Conservation (phyloP, 2,329 filamentous ascomycete genomes). For the Lachnellula subtilissima region DNA sequence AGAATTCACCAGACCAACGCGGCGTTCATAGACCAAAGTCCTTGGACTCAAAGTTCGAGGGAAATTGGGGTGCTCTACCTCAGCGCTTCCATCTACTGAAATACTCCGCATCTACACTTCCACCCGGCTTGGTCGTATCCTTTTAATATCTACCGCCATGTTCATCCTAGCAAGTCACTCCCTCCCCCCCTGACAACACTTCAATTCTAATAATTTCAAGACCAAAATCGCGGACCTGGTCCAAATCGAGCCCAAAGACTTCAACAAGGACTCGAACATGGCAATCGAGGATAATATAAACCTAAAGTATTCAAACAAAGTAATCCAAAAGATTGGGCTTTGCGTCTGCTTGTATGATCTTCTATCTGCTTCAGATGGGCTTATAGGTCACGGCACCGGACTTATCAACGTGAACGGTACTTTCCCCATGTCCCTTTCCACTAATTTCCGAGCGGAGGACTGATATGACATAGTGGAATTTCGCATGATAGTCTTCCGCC, state of each 20-base stretch:
- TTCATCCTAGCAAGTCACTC: conserved; percentile 43
- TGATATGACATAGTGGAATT: conserved; percentile 68
- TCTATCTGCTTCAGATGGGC: conserved; percentile 80
- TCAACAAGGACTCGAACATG: conserved; percentile 73
- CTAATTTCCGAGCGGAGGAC: conserved; percentile 4
- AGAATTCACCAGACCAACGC: too few relatives aligned
- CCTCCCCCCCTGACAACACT: neutral
- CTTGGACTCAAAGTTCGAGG: too few relatives aligned
- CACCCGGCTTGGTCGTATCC: too few relatives aligned
- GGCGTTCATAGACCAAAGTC: too few relatives aligned
- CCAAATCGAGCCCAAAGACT: conserved; percentile 84
- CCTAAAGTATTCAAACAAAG: conserved; percentile 91
- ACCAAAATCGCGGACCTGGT: conserved; percentile 93
- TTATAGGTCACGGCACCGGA: conserved; percentile 89
- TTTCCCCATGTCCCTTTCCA: conserved; percentile 11
- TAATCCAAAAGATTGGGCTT: conserved; percentile 89
- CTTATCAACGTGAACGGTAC: conserved; percentile 90
- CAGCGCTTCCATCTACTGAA: too few relatives aligned
- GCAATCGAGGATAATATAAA: conserved; percentile 97
- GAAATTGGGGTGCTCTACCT: too few relatives aligned
- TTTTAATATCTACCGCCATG: conserved; percentile 32
- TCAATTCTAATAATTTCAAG: conserved; percentile 41
- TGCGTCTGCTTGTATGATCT: conserved; percentile 93
- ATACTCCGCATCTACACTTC: too few relatives aligned
- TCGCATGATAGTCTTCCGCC: conserved; percentile 86